Conservation (phyloP, 768 basidiomycete genomes). For the Hirschioporus abietinus region DNA sequence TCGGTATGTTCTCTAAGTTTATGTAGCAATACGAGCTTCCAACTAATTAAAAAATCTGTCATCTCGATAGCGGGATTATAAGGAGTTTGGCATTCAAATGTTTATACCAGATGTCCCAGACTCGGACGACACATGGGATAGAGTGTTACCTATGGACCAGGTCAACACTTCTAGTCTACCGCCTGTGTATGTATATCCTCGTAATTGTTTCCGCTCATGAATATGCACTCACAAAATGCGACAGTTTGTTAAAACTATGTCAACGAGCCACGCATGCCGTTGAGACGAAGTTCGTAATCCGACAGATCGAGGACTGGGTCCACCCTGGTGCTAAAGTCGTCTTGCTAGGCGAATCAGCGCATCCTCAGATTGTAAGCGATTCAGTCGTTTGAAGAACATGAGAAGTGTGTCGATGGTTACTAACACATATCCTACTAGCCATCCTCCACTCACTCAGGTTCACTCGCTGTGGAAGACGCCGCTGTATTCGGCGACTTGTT, state of each 20-base stretch:
- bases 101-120: not conserved
- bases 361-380: slow-evolving; percentile 45
- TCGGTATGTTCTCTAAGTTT: not conserved
- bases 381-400: slow-evolving; percentile 8
- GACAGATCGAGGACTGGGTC: slow-evolving; percentile 41
- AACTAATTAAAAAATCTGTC: not conserved
- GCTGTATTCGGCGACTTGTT: slow-evolving; percentile 57
- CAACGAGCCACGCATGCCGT: slow-evolving; percentile 26
- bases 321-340: slow-evolving; percentile 43
- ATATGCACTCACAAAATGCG: slow-evolving; percentile 31
- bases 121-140: slow-evolving; percentile 27
- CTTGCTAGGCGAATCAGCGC: slow-evolving; percentile 57
- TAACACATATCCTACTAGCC: slow-evolving; percentile 33
- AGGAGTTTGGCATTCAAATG: not conserved
- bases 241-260: slow-evolving; percentile 25
- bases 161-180: slow-evolving; percentile 31
- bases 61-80: not conserved
- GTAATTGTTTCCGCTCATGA: not conserved
- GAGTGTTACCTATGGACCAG: slow-evolving; percentile 26
- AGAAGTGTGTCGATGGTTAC: not conserved
- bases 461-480: slow-evolving; percentile 56
- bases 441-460: slow-evolving; percentile 45
- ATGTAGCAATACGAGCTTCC: too few species aligned
- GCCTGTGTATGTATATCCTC: slow-evolving; percentile 28
- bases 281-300: slow-evolving; percentile 31